Evolutionary conservation across 2,329 filamentous ascomycete genomes (phyloP), one percentile per base, ranked within the genome.

Genomic region (Blumeria hordei): DNA sequence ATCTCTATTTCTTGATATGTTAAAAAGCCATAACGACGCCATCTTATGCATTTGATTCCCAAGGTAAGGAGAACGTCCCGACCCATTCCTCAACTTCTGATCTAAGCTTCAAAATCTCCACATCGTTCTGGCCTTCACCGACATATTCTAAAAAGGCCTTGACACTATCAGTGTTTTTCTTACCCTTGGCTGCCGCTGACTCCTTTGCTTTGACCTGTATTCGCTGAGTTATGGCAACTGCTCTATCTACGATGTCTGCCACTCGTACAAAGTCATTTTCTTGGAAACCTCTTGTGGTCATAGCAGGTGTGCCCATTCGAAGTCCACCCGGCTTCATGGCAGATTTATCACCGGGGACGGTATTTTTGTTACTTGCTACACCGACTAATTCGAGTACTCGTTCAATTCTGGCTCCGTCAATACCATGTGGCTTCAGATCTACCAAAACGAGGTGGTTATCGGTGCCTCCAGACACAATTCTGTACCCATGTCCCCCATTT

Each of bases 321-420:
- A 98, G 82, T 74, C 92, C 92, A 66, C 82, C 87, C 55, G 92
- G 92, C 60, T 87, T 94, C 62, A 98, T 78, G 52, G 92, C 92
- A 57, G 86, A 94, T 77, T 94, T 95, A 77, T 98, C 92, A 60
- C 92, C 92, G 43, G 92, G 92, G 57, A 94, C 92, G 58, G 86
- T 83, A 80, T 98, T 98, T 81, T 98, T 98, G 81, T 98, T 98
- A 79, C 88, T 94, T 59, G 92, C 88, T 69, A 98, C 94, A 76
- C 94, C 94, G 72, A 95, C 92, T 69, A 93, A 85, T 75, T 98
- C 92, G 18, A 98, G 82, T 57, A 98, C 84, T 59, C 86, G 83
- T 77, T 98, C 92, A 44, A 96, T 85, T 69, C 92, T 87, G 57
- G 92, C 92, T 65, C 92, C 92, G 65, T 98, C 92, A 16, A 98